Evolutionary conservation across 176 grass and related monocot genomes (phyloP), one percentile per base, ranked within the genome.

Genomic region (Aegilops bicornis): DNA sequence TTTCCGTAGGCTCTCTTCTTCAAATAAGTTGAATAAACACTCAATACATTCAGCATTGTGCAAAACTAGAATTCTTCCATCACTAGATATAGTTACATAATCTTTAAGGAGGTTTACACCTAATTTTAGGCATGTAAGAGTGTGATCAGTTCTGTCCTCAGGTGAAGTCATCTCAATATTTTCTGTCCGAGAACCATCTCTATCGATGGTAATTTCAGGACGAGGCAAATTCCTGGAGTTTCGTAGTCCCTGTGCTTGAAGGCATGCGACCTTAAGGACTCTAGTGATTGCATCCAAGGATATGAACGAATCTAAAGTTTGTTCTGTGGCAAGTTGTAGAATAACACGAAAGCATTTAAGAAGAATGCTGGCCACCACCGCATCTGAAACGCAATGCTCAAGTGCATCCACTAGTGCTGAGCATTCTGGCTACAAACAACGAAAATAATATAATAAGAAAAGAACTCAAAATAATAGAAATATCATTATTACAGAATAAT

Each of bases 401-500:
- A 95, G 90, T 42, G 65, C 88, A 36, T 88, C 80, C 77, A 95
- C 63, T 48, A 95, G 64, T 82, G 90, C 81, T 59, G 83, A 92
- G 93, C 93, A 95, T 84, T 95, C 91, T 42, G 93, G 88, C 93
- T 95, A 91, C 86, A 95, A 87, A 81, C 14, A 90, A 85, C 56
- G 68, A 67, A 47, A 77, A 10, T 15, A 73, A 83, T 60, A 64
- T 19, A 60, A 79, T 30, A 45, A 80, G 47, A 67, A 76, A 64
- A 62, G 78, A 59, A 63, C 70, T 73, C 20, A 70, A 78, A 16
- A 66, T 24, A 37, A 69, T 54, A 83, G 58, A 31, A 12, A 69
- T n/a, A 52, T 24, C 40, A 73, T 33, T 75, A 27, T 35, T 45
- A 76, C 14, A 36, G 35, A 58, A 23, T 42, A 48, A 83, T 64